A percentile compares a stretch with the other conserved stretches of the same genome.
Conservation (phyloP, 495 filamentous ascomycete genomes). For the Lophium mytilinum region DNA sequence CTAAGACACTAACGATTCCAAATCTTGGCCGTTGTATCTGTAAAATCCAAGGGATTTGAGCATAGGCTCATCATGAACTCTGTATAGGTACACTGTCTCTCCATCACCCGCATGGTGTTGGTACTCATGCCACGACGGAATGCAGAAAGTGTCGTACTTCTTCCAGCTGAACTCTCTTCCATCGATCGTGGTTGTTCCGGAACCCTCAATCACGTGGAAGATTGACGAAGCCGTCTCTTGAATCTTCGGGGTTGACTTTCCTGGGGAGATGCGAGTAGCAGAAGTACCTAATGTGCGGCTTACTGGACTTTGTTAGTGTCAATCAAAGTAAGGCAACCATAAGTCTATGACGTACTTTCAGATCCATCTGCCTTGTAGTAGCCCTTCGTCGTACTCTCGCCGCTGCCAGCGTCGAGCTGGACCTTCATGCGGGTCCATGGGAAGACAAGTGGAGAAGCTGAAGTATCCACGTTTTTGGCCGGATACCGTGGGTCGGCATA, state of each 20-base stretch:
- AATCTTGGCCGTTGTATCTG: slow-evolving; percentile 30
- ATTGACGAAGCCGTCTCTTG: slow-evolving; percentile 38
- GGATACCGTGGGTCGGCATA: slow-evolving; percentile 38
- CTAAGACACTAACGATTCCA: slow-evolving; percentile 16
- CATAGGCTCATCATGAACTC: slow-evolving; percentile 42
- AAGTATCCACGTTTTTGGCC: slow-evolving; percentile 32
- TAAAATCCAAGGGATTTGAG: slow-evolving; percentile 39
- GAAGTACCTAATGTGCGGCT: slow-evolving; percentile 34
- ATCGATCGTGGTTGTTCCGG: slow-evolving; percentile 30
- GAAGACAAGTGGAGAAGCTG: slow-evolving; percentile 36
- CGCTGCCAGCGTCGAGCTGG: slow-evolving; percentile 21
- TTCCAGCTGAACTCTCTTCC: slow-evolving; percentile 32
- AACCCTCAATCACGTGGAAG: slow-evolving; percentile 38
- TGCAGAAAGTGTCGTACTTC: slow-evolving; percentile 38
- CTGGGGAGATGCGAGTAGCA: slow-evolving; percentile 33
- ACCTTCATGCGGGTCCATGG: slow-evolving; percentile 36
- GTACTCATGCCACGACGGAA: slow-evolving; percentile 39
- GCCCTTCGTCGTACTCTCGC: slow-evolving; percentile 18
- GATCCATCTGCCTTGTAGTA: slow-evolving; percentile 32
- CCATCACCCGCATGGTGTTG: slow-evolving; percentile 34
- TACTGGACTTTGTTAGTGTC: neutral
- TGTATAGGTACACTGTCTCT: slow-evolving; percentile 39
- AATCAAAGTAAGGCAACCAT: neutral
- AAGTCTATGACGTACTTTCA: slow-evolving; percentile 22
- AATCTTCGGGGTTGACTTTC: slow-evolving; percentile 20